Base-by-base conservation (phyloP, 768 basidiomycete species). In the Trametes punicea region DNA sequence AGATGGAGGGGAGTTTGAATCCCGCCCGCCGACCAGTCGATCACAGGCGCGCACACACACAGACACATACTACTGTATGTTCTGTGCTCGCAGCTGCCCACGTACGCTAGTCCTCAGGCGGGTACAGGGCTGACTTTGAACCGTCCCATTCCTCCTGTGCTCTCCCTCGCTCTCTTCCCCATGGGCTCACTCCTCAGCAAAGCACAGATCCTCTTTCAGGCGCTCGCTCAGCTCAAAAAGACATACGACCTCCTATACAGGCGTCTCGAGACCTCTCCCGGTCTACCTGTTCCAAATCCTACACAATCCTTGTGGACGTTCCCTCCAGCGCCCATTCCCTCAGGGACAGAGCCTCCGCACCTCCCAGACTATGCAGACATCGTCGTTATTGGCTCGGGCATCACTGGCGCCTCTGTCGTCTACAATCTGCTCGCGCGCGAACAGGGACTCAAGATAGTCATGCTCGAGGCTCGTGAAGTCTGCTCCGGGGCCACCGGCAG, bases 401-500 rank as follows among this genome's bases (percentile, higher is more conserved):
- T 91, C 55, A 84, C 88, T 0, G 87, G 88, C 3, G 75, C 85
- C 0, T 75, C 83, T 1, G 67, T 88, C 41, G 82, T 80, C 4
- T 77, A 81, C 58, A 77, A 78, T 8, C 57, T 86, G 21, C 71
- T 90, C 15, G 71, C 75, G 36, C 66, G 64, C 23, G 67, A 65
- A 25, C 53, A 60, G 6, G 51, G 65, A 26, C 56, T 81, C 13
- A 70, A 73, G 33, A 68, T 94, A 2, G 80, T 90, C 20, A 84
- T 93, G 75, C 76, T 96, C 20, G 93, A 96, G 62, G 93, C 92
- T 3, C 72, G 93, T 51, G 87, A 88, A 10, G 76, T 76, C 0
- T 90, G 88, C 63, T 87, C 85, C 0, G 88, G 88, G 1, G 88
- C 88, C 6, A 88, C 87, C 0, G 88, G 81, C 33, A 76, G 87